Conservation (phyloP, 2,329 filamentous ascomycete species). For the Pseudocercospora crystallina region DNA sequence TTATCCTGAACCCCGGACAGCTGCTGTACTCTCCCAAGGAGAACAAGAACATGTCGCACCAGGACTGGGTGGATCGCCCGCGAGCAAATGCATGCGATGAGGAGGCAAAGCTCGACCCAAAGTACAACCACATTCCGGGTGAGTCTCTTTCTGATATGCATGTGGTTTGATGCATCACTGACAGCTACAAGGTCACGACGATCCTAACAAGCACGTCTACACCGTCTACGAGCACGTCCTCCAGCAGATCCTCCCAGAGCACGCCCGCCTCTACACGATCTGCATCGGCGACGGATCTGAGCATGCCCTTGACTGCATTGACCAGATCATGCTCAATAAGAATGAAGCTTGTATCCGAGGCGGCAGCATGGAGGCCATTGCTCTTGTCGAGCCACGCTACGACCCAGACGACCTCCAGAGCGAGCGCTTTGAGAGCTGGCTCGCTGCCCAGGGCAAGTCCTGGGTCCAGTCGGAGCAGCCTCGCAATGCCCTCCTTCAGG, state of each 20-base stretch:
- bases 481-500: slow-evolving; percentile 11
- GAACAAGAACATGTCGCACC: slow-evolving; percentile 59
- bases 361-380: slow-evolving; percentile 19
- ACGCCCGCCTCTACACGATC: slow-evolving; percentile 65
- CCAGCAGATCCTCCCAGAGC: slow-evolving; percentile 42
- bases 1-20: slow-evolving; percentile 78
- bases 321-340: slow-evolving; percentile 10
- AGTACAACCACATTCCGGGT: slow-evolving; percentile 59
- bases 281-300: slow-evolving; percentile 68
- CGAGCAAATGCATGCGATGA: slow-evolving; percentile 61
- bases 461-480: slow-evolving; percentile 23
- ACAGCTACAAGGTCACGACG: slow-evolving; percentile 50
- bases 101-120: slow-evolving; percentile 52
- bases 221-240: slow-evolving; percentile 68
- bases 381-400: slow-evolving; percentile 23
- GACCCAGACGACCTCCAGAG: slow-evolving; percentile 10
- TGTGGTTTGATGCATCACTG: neutral
- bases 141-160: neutral
- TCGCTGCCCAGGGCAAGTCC: slow-evolving; percentile 15
- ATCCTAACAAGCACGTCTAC: slow-evolving; percentile 60
- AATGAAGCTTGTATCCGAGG: neutral
- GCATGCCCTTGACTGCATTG: slow-evolving; percentile 22
- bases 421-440: slow-evolving; percentile 11
- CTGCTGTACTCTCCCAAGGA: slow-evolving; percentile 71
- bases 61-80: slow-evolving; percentile 59